Evolutionary conservation across 495 filamentous ascomycete species (phyloP).

Genomic region (Monascus purpureus): DNA sequence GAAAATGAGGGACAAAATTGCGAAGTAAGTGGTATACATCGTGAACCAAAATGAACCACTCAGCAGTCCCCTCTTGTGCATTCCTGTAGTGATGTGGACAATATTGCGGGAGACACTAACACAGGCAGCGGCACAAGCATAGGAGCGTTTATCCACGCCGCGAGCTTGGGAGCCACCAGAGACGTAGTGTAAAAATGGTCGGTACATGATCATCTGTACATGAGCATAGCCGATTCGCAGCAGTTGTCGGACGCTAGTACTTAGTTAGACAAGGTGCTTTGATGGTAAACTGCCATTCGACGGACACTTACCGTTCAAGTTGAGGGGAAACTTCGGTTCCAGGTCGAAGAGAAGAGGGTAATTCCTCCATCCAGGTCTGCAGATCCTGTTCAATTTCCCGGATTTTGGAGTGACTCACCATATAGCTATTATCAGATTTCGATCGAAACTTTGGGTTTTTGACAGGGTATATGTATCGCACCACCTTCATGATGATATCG

Average conservation of each 20-base stretch:
- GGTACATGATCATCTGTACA: conserved; percentile 88
- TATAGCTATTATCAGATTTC: conserved; percentile 51
- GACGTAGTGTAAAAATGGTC: conserved; percentile 91
- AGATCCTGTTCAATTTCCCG: conserved; percentile 83
- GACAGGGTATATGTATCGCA: conserved; percentile 80
- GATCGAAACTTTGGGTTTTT: conserved; percentile 44
- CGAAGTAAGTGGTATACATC: conserved; percentile 92
- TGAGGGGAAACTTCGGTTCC: conserved; percentile 59
- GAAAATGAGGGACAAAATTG: conserved; percentile 78
- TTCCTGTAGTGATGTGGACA: conserved; percentile 79
- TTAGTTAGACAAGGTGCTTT: conserved; percentile 8
- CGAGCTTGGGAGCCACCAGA: conserved; percentile 54
- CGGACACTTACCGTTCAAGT: conserved; percentile 54
- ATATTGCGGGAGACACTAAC: conserved; percentile 89
- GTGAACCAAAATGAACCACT: conserved; percentile 94
- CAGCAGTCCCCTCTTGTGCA: conserved; percentile 69
- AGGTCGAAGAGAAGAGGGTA: conserved; percentile 62
- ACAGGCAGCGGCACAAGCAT: conserved; percentile 83
- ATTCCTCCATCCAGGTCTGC: conserved; percentile 64
- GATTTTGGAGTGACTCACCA: conserved; percentile 78
- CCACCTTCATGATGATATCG: conserved; percentile 66
- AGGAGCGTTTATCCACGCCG: conserved; percentile 70
- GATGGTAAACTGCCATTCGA: not conserved
- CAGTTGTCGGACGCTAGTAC: conserved; percentile 65
- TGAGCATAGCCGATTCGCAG: conserved; percentile 80